Conservation (phyloP, 208 protist species). For the Wallacemonas sp. region DNA sequence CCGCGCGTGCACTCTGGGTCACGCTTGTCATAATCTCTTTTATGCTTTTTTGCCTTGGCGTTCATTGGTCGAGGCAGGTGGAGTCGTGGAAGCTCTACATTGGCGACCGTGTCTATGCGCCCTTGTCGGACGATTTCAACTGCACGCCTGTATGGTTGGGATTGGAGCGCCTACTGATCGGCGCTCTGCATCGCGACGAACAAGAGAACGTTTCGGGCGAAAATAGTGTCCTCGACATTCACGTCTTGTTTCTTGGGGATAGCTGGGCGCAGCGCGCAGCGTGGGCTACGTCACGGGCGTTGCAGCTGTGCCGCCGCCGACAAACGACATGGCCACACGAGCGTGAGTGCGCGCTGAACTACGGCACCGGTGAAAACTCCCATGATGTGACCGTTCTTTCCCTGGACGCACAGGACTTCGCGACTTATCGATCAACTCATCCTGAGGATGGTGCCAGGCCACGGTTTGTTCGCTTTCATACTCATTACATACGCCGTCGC, state of each 20-base stretch:
- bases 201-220: neutral
- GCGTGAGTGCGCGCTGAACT: neutral
- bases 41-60: neutral
- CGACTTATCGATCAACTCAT: neutral
- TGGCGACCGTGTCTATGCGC: constrained; percentile 1
- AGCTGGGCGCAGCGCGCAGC: constrained; percentile 4
- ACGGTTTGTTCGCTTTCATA: neutral
- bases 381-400: neutral
- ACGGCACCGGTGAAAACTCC: neutral
- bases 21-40: neutral
- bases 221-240: neutral
- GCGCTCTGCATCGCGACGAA: neutral
- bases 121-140: neutral
- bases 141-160: neutral
- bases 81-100: neutral
- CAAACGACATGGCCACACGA: neutral
- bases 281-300: neutral
- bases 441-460: neutral
- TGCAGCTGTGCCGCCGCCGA: constrained; percentile 1
- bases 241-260: constrained; percentile 4
- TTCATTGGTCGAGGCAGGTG: neutral
- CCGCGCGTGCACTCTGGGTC: neutral
- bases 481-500: neutral
- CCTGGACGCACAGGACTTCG: neutral
- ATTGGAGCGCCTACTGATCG: neutral